Evolutionary conservation across 208 protist species (phyloP).

Genomic region (Cochliopodium minus): DNA sequence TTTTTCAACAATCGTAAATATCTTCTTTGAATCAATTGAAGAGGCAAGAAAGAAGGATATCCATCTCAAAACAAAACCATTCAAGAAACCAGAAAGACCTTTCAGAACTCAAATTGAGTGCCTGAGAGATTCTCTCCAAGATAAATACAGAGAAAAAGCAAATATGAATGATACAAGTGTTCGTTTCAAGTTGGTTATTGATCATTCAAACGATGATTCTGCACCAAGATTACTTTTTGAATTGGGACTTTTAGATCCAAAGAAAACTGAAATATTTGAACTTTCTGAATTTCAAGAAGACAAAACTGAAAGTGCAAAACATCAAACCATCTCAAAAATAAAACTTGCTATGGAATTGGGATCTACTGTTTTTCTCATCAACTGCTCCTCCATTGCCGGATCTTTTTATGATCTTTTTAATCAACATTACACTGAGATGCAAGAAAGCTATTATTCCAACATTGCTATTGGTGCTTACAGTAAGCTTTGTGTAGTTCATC

Average conservation of each 20-base stretch:
- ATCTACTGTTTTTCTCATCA: slow-evolving; percentile 25
- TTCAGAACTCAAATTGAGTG: background rate
- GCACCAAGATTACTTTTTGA: slow-evolving; percentile 9
- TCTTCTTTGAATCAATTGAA: slow-evolving; percentile 7
- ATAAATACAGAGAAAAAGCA: slow-evolving; percentile 12
- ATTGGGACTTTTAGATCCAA: background rate
- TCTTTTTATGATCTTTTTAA: slow-evolving; percentile 41
- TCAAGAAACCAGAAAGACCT: too few relatives aligned
- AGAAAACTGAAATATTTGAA: slow-evolving; percentile 9
- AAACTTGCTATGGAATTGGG: slow-evolving; percentile 24
- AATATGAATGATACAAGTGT: slow-evolving; percentile 21
- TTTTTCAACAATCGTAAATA: background rate
- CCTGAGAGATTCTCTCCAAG: slow-evolving; percentile 11
- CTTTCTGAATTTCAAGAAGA: slow-evolving; percentile 28
- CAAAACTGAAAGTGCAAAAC: background rate
- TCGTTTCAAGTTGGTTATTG: slow-evolving; percentile 29
- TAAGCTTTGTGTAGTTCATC: slow-evolving; percentile 21
- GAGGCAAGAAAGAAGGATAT: background rate
- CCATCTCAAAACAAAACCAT: background rate
- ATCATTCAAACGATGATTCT: slow-evolving; percentile 25
- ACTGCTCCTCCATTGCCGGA: slow-evolving; percentile 12
- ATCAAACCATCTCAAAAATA: slow-evolving; percentile 14
- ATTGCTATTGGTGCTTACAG: slow-evolving; percentile 19
- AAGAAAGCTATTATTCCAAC: slow-evolving; percentile 15
- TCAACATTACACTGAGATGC: slow-evolving; percentile 15